Conservation (phyloP, 2,329 filamentous ascomycete species). For the Rutstroemia sp. region DNA sequence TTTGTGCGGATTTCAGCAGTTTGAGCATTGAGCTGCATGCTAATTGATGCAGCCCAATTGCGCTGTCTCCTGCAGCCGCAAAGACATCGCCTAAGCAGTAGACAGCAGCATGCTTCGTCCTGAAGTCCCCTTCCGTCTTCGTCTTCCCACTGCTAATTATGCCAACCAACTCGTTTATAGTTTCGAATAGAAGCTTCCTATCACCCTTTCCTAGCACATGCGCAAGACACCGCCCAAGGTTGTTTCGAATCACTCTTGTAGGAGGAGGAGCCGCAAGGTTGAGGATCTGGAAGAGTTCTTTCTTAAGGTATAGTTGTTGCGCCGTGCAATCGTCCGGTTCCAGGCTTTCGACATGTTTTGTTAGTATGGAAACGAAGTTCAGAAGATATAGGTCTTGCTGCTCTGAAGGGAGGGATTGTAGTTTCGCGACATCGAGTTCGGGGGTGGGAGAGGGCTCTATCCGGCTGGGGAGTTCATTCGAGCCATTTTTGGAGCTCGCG, state of each 20-base stretch:
- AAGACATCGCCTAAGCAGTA: slow-evolving; percentile 85
- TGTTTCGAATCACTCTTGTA: slow-evolving; percentile 83
- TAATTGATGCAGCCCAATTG: slow-evolving; percentile 72
- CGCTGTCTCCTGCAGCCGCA: slow-evolving; percentile 87
- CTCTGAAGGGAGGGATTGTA: slow-evolving; percentile 82
- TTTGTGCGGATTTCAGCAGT: slow-evolving; percentile 70
- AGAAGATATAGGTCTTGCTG: slow-evolving; percentile 94
- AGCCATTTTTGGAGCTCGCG: slow-evolving; percentile 28
- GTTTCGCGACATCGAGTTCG: slow-evolving; percentile 83
- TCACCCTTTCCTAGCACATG: slow-evolving; percentile 80
- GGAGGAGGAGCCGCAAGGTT: slow-evolving; percentile 74
- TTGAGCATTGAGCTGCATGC: slow-evolving; percentile 67
- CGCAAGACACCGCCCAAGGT: slow-evolving; percentile 75
- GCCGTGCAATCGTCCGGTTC: slow-evolving; percentile 73
- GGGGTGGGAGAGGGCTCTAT: slow-evolving; percentile 45
- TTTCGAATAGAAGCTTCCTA: slow-evolving; percentile 87
- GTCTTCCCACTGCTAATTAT: slow-evolving; percentile 68
- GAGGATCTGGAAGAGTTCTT: slow-evolving; percentile 89
- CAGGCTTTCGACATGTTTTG: slow-evolving; percentile 69
- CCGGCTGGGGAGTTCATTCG: slow-evolving; percentile 28
- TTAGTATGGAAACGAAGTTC: slow-evolving; percentile 77
- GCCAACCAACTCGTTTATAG: slow-evolving; percentile 76
- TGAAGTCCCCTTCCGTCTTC: slow-evolving; percentile 67
- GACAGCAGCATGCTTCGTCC: slow-evolving; percentile 79
- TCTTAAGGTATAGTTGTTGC: slow-evolving; percentile 88